phyloP scores from a whole-genome alignment of 257 asterid species.

The Nyctanthes arbortristis region DNA sequence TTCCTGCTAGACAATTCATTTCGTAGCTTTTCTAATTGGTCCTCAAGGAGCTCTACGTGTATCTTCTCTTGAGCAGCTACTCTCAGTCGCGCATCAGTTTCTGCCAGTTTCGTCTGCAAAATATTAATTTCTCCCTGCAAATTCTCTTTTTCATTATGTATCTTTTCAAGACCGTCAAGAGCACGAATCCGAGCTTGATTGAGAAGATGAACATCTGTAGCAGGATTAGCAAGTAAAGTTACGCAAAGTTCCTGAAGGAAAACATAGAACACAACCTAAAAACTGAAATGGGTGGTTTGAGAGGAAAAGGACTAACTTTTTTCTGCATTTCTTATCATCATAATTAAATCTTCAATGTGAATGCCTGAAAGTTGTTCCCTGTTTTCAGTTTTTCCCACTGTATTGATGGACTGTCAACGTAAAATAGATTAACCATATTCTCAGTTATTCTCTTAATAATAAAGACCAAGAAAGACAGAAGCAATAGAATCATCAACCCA shows the following conservation, averaged over 20 bases:
- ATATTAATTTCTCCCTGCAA: conserved; percentile 75
- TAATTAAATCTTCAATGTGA: conserved; percentile 66
- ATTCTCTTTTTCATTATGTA: conserved; percentile 69
- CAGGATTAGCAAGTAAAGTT: conserved; percentile 23
- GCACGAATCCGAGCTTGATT: conserved; percentile 80
- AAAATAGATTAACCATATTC: conserved; percentile 31
- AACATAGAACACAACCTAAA: conserved; percentile 10
- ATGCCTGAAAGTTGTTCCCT: conserved; percentile 48
- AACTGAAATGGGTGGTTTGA: background rate
- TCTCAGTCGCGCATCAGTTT: conserved; percentile 82
- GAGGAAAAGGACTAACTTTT: conserved; percentile 50
- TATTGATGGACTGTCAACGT: conserved; percentile 53
- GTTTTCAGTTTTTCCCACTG: conserved; percentile 32
- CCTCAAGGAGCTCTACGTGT: conserved; percentile 68
- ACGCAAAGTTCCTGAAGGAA: conserved; percentile 7
- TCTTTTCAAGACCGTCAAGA: conserved; percentile 69
- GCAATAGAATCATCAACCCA: background rate
- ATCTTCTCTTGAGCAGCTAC: conserved; percentile 83
- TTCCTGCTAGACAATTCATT: conserved; percentile 55
- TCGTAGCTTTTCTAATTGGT: conserved; percentile 66
- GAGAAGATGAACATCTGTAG: conserved; percentile 75
- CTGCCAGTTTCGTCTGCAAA: conserved; percentile 81
- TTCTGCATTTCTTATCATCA: conserved; percentile 89
- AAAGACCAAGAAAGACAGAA: conserved; percentile 11
- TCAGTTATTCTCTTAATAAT: conserved; percentile 19